Base-by-base conservation (phyloP, 2,329 filamentous ascomycete species). In the Corinectria fuckeliana region DNA sequence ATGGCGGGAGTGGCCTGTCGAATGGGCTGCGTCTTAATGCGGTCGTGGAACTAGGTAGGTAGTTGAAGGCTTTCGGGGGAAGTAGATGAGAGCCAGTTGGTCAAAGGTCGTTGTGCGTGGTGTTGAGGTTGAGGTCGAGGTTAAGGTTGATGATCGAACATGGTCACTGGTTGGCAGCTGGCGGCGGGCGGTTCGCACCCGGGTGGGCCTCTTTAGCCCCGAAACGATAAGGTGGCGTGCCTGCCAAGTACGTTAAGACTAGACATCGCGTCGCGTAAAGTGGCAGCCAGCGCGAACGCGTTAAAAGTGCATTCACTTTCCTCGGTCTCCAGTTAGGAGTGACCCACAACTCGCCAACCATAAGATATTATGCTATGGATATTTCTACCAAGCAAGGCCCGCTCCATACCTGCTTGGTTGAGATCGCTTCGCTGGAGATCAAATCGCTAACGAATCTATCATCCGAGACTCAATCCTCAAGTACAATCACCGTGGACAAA, bases 211-310 rank as follows among this genome's bases (percentile, higher is more conserved):
- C 8, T 39, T 48, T 36, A 18, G 48, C 20, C 32, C 36, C 21
- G 36, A 53, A 59, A 62, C 55, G 58, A 28, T 56, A 60, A 61
- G 54, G 65, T 64, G 67, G 62, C 63, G 59, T 65, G 42, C 53
- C 63, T 58, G 48, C 14, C 32, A 34, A 6, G 14, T n/a, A 51
- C 52, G 8, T n/a, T n/a, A n/a, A n/a, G n/a, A n/a, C n/a, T n/a
- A n/a, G 45, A 26, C 39, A 58, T 62, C 69, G 65, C 65, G 69
- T 65, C 67, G 68, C 67, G 68, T 71, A 66, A 63, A 64, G 62
- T 57, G 41, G 36, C 18, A 2, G 2, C 47, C 5, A 44, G 18
- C 42, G n/a, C 28, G 21, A 34, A 48, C 50, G 59, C 50, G 59
- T 53, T 28, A 41, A 20, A n/a, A 14, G 16, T 34, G 50, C 30